Conservation (phyloP, 2,329 filamentous ascomycete genomes). For the Alternaria triticimaculans region DNA sequence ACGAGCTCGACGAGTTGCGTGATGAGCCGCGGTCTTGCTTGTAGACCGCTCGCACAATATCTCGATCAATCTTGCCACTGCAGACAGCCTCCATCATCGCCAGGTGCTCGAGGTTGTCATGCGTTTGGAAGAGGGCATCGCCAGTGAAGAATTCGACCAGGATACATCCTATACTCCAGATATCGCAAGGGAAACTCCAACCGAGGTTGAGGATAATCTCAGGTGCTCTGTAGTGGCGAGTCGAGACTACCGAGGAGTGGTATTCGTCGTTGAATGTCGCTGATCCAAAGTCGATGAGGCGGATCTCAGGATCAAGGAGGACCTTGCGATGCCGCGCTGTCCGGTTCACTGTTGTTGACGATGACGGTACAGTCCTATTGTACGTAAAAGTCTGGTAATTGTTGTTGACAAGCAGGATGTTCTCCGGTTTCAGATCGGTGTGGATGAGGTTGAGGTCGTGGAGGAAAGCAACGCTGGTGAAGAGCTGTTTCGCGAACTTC, state of each 20-base stretch:
- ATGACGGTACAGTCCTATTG: constrained; percentile 70
- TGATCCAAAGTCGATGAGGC: constrained; percentile 71
- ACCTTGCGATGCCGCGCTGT: constrained; percentile 68
- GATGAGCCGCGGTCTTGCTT: constrained; percentile 55
- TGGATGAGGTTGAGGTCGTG: constrained; percentile 98
- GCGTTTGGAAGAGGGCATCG: constrained; percentile 71
- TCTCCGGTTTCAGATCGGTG: constrained; percentile 76
- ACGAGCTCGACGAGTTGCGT: constrained; percentile 64
- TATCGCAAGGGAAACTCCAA: constrained; percentile 72
- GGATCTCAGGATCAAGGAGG: constrained; percentile 69
- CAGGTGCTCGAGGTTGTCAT: constrained; percentile 71
- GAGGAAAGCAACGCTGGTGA: constrained; percentile 97
- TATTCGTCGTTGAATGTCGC: constrained; percentile 74
- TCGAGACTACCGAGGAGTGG: constrained; percentile 71
- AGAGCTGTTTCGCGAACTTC: constrained; percentile 90
- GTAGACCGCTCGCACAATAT: constrained; percentile 61
- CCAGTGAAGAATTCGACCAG: constrained; percentile 73
- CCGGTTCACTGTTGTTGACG: constrained; percentile 63
- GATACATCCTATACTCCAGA: constrained; percentile 74
- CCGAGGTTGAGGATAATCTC: constrained; percentile 72
- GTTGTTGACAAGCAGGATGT: constrained; percentile 70
- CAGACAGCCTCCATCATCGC: constrained; percentile 74
- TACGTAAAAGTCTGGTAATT: constrained; percentile 73
- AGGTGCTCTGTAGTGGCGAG: constrained; percentile 69
- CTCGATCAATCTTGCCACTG: constrained; percentile 61